These are phyloP conservation scores for Melastoma malabathricum DNA, from an alignment of 345 rosid species.

Conservation along the genomic window DNA sequence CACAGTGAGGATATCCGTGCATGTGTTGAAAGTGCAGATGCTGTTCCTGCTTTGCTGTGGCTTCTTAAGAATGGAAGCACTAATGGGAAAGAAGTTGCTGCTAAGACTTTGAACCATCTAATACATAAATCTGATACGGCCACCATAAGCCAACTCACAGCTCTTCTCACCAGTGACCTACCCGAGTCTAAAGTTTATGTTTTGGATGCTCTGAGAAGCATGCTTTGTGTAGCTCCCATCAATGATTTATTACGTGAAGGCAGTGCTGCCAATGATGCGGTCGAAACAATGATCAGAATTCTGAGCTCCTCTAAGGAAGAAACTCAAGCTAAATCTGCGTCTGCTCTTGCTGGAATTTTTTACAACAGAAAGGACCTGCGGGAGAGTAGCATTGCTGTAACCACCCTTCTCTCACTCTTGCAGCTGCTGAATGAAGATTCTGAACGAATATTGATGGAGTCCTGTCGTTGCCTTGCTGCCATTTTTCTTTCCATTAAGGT, in stretches of 20 bases:
- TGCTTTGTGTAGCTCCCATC: conserved; percentile 83
- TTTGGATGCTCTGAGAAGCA: conserved; percentile 89
- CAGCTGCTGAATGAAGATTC: conserved; percentile 70
- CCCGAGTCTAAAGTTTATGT: conserved; percentile 92
- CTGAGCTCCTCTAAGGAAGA: conserved; percentile 78
- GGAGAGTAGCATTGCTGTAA: conserved; percentile 76
- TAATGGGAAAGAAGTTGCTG: conserved; percentile 96
- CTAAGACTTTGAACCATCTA: conserved; percentile 91
- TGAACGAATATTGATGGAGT: conserved; percentile 62
- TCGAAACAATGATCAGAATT: conserved; percentile 88
- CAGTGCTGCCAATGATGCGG: conserved; percentile 97
- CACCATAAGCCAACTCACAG: conserved; percentile 93
- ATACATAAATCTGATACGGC: conserved; percentile 97
- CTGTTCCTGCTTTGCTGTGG: conserved; percentile 99
- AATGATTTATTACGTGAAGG: conserved; percentile 80
- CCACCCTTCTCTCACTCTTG: conserved; percentile 56
- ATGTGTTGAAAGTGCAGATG: conserved; percentile 99
- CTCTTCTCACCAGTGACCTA: conserved; percentile 82
- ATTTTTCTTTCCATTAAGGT: conserved; percentile 83
- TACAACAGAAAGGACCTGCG: conserved; percentile 76
- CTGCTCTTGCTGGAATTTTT: conserved; percentile 87
- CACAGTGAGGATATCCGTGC: conserved; percentile 99
- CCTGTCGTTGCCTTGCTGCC: conserved; percentile 74
- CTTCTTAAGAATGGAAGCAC: conserved; percentile 91
- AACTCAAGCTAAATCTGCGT: conserved; percentile 94